These are phyloP conservation scores for Odontarrhena argentea DNA, from an alignment of 345 rosid genomes.

Conservation along the genomic window DNA sequence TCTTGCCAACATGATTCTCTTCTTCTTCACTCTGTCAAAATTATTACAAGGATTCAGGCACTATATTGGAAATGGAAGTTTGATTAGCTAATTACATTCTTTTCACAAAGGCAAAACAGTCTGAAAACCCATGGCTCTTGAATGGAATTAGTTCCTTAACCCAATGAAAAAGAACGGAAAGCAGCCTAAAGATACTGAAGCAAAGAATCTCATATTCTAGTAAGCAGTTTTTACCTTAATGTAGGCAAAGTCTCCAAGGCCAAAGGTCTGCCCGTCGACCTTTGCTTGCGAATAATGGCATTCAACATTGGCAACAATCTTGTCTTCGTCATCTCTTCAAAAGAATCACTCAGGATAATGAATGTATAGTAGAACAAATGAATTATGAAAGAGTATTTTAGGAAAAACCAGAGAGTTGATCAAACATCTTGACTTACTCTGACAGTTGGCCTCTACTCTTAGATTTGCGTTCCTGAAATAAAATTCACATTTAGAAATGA, in stretches of 20 bases:
- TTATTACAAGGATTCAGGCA: constrained; percentile 23
- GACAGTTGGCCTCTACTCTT: constrained; percentile 31
- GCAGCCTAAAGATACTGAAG: constrained; percentile 19
- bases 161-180: constrained; percentile 10
- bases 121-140: constrained; percentile 21
- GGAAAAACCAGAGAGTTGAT: constrained; percentile 29
- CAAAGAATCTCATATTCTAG: constrained; percentile 13
- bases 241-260: constrained; percentile 75
- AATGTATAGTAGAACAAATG: constrained; percentile 31
- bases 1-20: constrained; percentile 64
- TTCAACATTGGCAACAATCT: constrained; percentile 74
- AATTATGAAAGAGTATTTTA: constrained; percentile 10
- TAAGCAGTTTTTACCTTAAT: constrained; percentile 56
- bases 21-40: constrained; percentile 67
- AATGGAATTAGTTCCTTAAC: constrained; percentile 14
- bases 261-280: constrained; percentile 50
- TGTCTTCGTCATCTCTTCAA: constrained; percentile 69
- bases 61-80: constrained; percentile 19
- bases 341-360: constrained; percentile 16
- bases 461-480: constrained; percentile 59
- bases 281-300: constrained; percentile 81
- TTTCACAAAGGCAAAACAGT: constrained; percentile 7
- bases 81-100: constrained; percentile 6
- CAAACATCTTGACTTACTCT: constrained; percentile 46
- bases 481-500: constrained; percentile 33